These are phyloP conservation scores for Fusarium ambrosium DNA, from an alignment of 2,329 filamentous ascomycete species.

Conservation along the genomic window DNA sequence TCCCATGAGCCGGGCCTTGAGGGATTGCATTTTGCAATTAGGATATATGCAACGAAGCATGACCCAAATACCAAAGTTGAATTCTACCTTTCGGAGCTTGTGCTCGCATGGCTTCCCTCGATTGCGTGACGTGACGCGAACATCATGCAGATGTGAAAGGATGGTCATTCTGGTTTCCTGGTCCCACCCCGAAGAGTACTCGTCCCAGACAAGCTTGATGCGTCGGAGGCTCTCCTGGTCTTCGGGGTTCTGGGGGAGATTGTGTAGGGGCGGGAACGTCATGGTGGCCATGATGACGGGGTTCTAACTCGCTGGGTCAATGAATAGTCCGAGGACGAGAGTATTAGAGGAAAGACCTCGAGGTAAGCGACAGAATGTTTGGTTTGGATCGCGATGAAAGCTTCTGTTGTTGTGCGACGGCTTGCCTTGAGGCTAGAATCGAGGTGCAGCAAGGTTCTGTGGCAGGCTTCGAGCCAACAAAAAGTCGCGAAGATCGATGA, in stretches of 20 bases:
- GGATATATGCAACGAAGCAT: constrained; percentile 21
- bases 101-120: constrained; percentile 5
- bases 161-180: neutral
- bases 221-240: constrained; percentile 16
- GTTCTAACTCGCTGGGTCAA: neutral
- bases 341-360: neutral
- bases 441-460: neutral
- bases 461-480: neutral
- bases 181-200: constrained; percentile 1
- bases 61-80: constrained; percentile 24
- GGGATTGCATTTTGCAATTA: neutral
- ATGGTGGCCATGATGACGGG: neutral
- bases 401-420: neutral
- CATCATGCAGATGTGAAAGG: neutral
- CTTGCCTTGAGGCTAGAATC: neutral
- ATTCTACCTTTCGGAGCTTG: neutral
- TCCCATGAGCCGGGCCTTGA: neutral
- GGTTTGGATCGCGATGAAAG: neutral
- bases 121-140: neutral
- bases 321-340: neutral
- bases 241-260: constrained; percentile 1
- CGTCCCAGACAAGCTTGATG: constrained; percentile 7
- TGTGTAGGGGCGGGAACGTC: constrained; percentile 2
- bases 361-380: neutral
- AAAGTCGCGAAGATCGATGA: neutral